A percentile compares a stretch with the other conserved stretches of the same genome.
Conservation (phyloP, 75 land plant genomes). For the Selaginella moellendorffii region DNA sequence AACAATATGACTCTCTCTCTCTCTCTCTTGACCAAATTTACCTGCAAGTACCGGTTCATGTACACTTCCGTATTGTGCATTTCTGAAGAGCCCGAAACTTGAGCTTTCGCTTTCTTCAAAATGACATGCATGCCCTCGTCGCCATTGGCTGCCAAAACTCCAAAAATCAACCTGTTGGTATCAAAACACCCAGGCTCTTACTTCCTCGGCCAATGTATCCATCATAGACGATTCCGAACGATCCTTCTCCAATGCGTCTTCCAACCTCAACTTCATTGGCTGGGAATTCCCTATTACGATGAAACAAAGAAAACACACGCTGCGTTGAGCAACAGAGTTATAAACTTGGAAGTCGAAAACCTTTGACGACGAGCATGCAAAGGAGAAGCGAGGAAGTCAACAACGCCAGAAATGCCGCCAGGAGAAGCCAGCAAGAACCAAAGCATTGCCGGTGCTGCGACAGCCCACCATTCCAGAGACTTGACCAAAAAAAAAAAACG, state of each 20-base stretch:
- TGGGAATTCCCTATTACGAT: constrained; percentile 13
- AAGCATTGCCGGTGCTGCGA: constrained; percentile 12
- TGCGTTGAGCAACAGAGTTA: too few relatives aligned
- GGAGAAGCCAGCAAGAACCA: constrained; percentile 15
- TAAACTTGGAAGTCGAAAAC: too few relatives aligned
- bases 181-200: too few relatives aligned
- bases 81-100: constrained; percentile 14
- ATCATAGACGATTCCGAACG: constrained; percentile 21
- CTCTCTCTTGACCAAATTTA: constrained; percentile 1
- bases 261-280: constrained; percentile 23
- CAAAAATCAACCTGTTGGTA: not conserved
- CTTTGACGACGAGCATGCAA: constrained; percentile 12
- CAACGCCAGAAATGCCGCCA: constrained; percentile 16
- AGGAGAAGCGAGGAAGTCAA: constrained; percentile 12
- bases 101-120: constrained; percentile 14
- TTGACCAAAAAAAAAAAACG: too few relatives aligned
- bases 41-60: constrained; percentile 21
- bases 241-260: constrained; percentile 22
- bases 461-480: constrained; percentile 9
- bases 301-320: too few relatives aligned
- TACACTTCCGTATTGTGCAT: constrained; percentile 21
- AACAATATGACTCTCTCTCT: not conserved
- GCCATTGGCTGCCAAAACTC: not conserved
- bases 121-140: constrained; percentile 16
- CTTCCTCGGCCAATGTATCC: constrained; percentile 19